Evolutionary conservation across 2,329 filamentous ascomycete genomes (phyloP).

Genomic region (Monascus ruber): DNA sequence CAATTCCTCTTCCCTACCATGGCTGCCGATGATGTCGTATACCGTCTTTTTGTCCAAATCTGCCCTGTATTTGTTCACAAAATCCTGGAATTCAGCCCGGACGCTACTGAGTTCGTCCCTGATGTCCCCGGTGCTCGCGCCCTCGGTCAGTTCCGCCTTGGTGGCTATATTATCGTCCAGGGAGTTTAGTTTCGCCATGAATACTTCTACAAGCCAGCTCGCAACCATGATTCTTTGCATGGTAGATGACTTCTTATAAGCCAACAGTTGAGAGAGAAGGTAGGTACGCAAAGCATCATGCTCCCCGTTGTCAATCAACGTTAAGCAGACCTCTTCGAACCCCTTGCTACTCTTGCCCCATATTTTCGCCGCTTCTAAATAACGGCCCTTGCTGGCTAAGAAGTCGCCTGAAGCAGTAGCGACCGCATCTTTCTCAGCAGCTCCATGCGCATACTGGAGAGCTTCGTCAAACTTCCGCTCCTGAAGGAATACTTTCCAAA

Average conservation of each 20-base stretch:
- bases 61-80: constrained; percentile 69
- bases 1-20: constrained; percentile 85
- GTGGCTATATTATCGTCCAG: constrained; percentile 90
- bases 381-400: constrained; percentile 69
- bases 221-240: constrained; percentile 97
- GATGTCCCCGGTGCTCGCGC: constrained; percentile 54
- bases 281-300: constrained; percentile 87
- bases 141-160: constrained; percentile 67
- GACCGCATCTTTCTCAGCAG: constrained; percentile 76
- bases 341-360: constrained; percentile 94
- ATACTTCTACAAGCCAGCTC: constrained; percentile 88
- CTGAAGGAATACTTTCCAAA: constrained; percentile 89
- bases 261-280: constrained; percentile 68
- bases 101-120: constrained; percentile 59
- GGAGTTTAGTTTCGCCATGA: constrained; percentile 92
- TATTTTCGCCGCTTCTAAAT: constrained; percentile 71
- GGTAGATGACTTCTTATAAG: constrained; percentile 66
- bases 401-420: constrained; percentile 87
- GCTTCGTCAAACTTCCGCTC: constrained; percentile 81
- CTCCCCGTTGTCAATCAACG: constrained; percentile 80
- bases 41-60: constrained; percentile 86
- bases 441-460: constrained; percentile 69
- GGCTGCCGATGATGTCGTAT: constrained; percentile 92
- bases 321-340: constrained; percentile 89
- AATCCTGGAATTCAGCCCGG: constrained; percentile 74